phyloP scores from a whole-genome alignment of 495 filamentous ascomycete genomes.

The Podospora pseudoanserina region DNA sequence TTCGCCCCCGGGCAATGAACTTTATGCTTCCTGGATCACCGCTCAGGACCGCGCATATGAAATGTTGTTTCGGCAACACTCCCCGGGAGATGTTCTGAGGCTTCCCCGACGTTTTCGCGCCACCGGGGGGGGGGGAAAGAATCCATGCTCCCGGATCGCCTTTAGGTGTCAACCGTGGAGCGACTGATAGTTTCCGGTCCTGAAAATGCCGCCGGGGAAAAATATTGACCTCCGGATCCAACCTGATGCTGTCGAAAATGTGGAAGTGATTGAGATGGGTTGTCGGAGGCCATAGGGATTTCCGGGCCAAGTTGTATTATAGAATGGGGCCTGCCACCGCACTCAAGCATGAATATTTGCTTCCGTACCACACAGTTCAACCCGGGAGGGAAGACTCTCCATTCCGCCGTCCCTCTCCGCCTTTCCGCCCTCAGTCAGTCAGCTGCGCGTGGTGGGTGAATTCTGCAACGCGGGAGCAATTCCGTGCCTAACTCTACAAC shows the following conservation, averaged over 20 bases:
- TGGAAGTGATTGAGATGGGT: not conserved
- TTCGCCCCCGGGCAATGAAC: not conserved
- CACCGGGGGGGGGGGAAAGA: too few relatives aligned
- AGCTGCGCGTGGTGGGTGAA: too few relatives aligned
- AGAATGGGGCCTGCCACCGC: not conserved
- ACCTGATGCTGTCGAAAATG: not conserved
- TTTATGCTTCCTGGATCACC: too few relatives aligned
- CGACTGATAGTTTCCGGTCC: not conserved
- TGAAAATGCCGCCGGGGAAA: not conserved
- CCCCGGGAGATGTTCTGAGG: too few relatives aligned
- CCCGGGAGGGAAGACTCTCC: not conserved
- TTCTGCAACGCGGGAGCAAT: too few relatives aligned
- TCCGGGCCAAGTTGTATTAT: not conserved
- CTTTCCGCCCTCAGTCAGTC: too few relatives aligned
- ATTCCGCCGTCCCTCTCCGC: too few relatives aligned
- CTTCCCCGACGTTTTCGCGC: too few relatives aligned
- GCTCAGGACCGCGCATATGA: too few relatives aligned
- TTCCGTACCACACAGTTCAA: not conserved
- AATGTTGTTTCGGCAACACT: too few relatives aligned
- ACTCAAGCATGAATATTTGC: not conserved
- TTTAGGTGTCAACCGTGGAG: not conserved
- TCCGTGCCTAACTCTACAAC: too few relatives aligned
- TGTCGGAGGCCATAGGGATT: not conserved
- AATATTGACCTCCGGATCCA: not conserved
- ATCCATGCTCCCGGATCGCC: not conserved